Percentiles rank a stretch among this genome's conserved stretches.
phyloP scores from a whole-genome alignment of 2,329 filamentous ascomycete species.

The Penicillium sp. region DNA sequence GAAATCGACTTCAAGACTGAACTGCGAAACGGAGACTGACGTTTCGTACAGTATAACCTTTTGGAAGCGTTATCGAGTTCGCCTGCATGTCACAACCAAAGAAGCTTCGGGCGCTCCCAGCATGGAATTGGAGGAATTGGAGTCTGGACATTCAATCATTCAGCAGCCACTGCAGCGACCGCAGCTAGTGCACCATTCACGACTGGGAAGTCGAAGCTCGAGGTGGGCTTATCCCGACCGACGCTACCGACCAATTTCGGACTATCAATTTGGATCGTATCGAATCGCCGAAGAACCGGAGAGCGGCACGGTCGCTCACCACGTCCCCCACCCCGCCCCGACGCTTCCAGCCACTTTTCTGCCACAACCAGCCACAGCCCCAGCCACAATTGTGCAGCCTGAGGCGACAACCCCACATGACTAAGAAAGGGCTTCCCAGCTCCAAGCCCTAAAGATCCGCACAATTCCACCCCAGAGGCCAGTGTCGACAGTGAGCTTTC shows the following conservation, averaged over 20 bases:
- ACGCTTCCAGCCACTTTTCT: neutral
- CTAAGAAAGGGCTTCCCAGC: constrained; percentile 18
- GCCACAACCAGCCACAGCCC: neutral
- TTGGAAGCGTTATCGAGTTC: constrained; percentile 18
- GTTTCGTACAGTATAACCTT: constrained; percentile 4
- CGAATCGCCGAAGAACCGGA: constrained; percentile 6
- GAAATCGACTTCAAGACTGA: neutral
- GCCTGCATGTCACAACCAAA: constrained; percentile 15
- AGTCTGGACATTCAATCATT: neutral
- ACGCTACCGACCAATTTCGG: neutral
- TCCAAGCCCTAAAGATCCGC: constrained; percentile 31
- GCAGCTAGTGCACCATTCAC: constrained; percentile 4
- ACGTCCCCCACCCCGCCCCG: neutral
- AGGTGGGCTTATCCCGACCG: neutral
- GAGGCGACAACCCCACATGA: constrained; percentile 16
- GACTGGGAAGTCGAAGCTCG: constrained; percentile 7
- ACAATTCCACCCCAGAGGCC: constrained; percentile 19
- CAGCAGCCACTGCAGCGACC: neutral
- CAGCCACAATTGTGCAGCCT: constrained; percentile 11
- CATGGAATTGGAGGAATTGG: constrained; percentile 8
- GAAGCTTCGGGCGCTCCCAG: neutral
- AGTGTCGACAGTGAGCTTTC: constrained; percentile 21
- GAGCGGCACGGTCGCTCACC: neutral
- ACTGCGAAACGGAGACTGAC: neutral
- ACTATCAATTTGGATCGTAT: neutral